These are phyloP conservation scores for Glonium stellatum DNA, from an alignment of 495 filamentous ascomycete species.

Conservation along the genomic window DNA sequence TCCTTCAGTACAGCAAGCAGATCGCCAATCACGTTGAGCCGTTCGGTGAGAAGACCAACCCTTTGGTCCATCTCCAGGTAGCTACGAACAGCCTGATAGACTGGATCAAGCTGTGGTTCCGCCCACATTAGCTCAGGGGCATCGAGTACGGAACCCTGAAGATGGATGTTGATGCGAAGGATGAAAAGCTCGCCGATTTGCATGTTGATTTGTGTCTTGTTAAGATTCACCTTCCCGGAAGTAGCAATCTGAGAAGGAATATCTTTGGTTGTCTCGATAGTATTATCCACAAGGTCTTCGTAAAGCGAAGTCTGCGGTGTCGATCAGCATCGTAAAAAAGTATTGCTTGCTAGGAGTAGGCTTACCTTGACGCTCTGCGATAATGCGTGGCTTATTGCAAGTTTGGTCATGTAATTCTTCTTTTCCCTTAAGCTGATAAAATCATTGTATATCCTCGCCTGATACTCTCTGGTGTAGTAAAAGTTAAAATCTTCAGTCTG, in stretches of 20 bases:
- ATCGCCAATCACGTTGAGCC: constrained; percentile 90
- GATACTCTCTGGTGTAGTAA: constrained; percentile 95
- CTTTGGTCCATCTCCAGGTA: constrained; percentile 98
- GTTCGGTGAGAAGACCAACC: constrained; percentile 81
- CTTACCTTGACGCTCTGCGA: constrained; percentile 84
- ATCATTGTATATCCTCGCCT: constrained; percentile 97
- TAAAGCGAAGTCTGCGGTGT: constrained; percentile 76
- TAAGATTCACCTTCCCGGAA: constrained; percentile 83
- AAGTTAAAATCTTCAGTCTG: constrained; percentile 98
- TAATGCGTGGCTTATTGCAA: constrained; percentile 91
- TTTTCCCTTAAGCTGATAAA: constrained; percentile 92
- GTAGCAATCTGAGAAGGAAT: constrained; percentile 83
- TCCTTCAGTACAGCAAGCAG: constrained; percentile 91
- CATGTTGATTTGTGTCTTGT: constrained; percentile 87
- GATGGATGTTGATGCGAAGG: constrained; percentile 90
- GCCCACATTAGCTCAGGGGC: constrained; percentile 98
- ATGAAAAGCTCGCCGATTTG: constrained; percentile 98
- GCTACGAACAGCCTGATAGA: constrained; percentile 88
- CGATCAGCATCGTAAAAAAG: constrained; percentile 1
- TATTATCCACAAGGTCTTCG: constrained; percentile 90
- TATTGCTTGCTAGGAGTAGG: not conserved
- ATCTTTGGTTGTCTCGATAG: constrained; percentile 81
- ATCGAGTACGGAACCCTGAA: constrained; percentile 95
- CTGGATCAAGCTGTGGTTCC: constrained; percentile 89
- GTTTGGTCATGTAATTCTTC: constrained; percentile 93